Conservation (phyloP, 345 rosid species). For the Cochlearia excelsa region DNA sequence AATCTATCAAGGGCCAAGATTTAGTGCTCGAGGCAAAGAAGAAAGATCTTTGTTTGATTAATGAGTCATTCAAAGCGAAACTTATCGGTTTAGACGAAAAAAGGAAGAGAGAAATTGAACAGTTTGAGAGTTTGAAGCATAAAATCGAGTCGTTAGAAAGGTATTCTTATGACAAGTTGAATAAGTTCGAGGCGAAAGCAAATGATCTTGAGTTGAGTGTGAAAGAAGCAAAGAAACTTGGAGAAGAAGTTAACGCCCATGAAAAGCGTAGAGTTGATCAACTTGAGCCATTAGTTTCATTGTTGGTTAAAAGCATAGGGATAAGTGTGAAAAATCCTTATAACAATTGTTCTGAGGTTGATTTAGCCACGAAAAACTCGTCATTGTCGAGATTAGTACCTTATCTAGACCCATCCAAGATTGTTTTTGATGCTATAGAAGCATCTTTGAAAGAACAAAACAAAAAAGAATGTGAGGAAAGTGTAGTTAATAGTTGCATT, state of each 20-base stretch:
- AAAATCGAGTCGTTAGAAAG: constrained; percentile 14
- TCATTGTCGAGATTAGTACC: constrained; percentile 10
- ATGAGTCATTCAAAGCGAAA: constrained; percentile 9
- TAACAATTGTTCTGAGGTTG: not conserved
- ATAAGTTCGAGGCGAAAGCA: constrained; percentile 15
- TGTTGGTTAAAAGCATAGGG: constrained; percentile 23
- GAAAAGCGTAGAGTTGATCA: constrained; percentile 13
- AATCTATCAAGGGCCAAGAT: constrained; percentile 17
- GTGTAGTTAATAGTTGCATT: constrained; percentile 20
- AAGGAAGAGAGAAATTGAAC: constrained; percentile 16
- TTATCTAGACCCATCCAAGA: constrained; percentile 25
- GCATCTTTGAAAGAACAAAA: constrained; percentile 10
- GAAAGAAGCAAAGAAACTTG: constrained; percentile 16
- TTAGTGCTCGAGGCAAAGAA: constrained; percentile 23
- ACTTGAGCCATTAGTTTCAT: constrained; percentile 21
- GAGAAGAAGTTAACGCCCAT: constrained; percentile 14
- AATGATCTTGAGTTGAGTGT: constrained; percentile 26
- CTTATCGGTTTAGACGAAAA: constrained; percentile 31
- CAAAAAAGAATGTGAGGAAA: not conserved
- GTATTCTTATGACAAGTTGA: not conserved
- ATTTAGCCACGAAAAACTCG: constrained; percentile 22
- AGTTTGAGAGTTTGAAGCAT: constrained; percentile 4
- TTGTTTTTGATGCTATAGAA: constrained; percentile 24
- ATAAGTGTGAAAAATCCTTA: not conserved
- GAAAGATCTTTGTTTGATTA: constrained; percentile 26